Evolutionary conservation across 1,139 yeast genomes (phyloP), one percentile per base, ranked within the genome.

Genomic region (Taiozyma onychis): DNA sequence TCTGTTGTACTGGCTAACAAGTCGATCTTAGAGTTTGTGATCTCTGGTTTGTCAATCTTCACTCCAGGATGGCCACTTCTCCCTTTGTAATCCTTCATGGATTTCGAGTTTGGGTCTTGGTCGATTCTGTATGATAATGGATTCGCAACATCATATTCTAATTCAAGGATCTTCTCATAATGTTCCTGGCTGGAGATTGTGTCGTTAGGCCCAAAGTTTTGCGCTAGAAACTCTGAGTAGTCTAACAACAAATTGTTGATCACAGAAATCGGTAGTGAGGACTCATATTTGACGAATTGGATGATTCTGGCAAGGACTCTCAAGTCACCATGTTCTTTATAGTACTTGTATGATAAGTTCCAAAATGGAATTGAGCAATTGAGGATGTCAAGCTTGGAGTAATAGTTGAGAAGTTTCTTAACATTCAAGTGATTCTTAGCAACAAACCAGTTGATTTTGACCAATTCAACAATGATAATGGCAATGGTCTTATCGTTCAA

Each of bases 11-110:
- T 46, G 27, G 57, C 57, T 58, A 60, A 60, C 10, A 60, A 62
- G 11, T 66, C 68, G 6, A 66, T 54, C 47, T 72, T 68, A 3
- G 77, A 54, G 58, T 83, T 83, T 3, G 80, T 74, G 28, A 83
- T 70, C 39, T 75, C 76, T 0, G 93, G 93, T 42, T 72, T 70
- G 11, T 74, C 75, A 4, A 80, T 81, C 4, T 71, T 63, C 2
- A 81, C 72, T 0, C 87, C 86, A 1, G 88, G 83, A 59, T 83
- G 87, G 0, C 84, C 87, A 54, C 75, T 74, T 51, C 81, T 84
- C 47, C 64, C 75, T 37, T 64, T 60, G 8, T 68, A 53, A 22
- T 71, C 56, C 53, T 70, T 75, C 48, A 73, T 51, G 57, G 63
- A 57, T 27, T 64, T 66, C n/a, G 49, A 50, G 24, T 37, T 37